Evolutionary conservation across 1,284 basidiomycete species (phyloP).

Genomic region (Melampsora larici-populina): DNA sequence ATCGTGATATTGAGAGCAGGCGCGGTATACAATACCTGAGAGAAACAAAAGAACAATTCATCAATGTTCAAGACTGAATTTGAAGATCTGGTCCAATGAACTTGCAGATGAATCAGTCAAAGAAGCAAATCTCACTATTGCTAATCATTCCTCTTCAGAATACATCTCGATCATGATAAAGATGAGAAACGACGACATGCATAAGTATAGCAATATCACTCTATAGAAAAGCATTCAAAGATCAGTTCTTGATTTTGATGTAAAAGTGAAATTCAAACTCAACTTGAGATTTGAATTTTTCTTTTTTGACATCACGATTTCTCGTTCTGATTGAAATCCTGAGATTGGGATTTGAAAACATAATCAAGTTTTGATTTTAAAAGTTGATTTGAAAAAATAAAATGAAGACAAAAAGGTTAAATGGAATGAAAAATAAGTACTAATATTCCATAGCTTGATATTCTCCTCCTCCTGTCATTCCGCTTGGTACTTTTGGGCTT

Average conservation of each 20-base stretch:
- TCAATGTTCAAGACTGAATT: not conserved
- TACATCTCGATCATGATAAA: conserved; percentile 65
- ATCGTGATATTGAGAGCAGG: conserved; percentile 81
- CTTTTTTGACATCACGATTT: conserved; percentile 32
- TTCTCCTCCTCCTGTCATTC: too few species aligned
- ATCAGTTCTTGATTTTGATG: too few species aligned
- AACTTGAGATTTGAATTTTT: conserved; percentile 42
- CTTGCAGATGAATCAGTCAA: conserved; percentile 64
- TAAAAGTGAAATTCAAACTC: too few species aligned
- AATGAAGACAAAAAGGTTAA: too few species aligned
- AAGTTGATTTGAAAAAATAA: too few species aligned
- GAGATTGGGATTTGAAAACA: conserved; percentile 24
- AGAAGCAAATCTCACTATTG: conserved; percentile 79
- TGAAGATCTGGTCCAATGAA: not conserved
- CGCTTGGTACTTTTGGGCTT: too few species aligned
- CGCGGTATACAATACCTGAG: conserved; percentile 63
- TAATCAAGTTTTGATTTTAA: too few species aligned
- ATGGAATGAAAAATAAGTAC: too few species aligned
- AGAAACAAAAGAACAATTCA: not conserved
- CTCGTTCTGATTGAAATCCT: conserved; percentile 31
- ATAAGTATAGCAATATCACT: conserved; percentile 86
- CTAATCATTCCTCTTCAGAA: conserved; percentile 89
- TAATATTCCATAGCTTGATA: too few species aligned
- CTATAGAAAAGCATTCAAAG: too few species aligned
- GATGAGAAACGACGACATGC: conserved; percentile 77